Conservation (phyloP, 1,284 basidiomycete genomes). For the Cutaneotrichosporon sp. region DNA sequence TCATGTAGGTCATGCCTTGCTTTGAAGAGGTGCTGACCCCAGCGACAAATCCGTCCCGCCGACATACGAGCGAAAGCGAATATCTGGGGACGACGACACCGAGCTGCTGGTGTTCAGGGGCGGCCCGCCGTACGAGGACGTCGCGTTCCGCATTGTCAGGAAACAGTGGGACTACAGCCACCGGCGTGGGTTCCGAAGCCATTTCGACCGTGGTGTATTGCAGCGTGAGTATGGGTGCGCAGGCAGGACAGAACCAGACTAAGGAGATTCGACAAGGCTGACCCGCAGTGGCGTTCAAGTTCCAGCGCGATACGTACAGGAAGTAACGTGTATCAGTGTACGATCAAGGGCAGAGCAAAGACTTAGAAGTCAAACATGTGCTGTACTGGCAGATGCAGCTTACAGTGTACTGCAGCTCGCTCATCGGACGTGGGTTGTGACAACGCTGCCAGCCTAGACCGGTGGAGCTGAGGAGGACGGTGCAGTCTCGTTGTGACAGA, state of each 20-base stretch:
- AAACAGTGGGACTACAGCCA: conserved; percentile 98
- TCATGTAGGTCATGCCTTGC: conserved; percentile 35
- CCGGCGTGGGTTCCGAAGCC: conserved; percentile 53
- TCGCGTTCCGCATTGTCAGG: conserved; percentile 96
- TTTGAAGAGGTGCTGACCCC: background rate
- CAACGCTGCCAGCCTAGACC: too few species aligned
- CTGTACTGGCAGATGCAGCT: background rate
- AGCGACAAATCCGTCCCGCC: conserved; percentile 90
- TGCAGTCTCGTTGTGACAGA: too few species aligned
- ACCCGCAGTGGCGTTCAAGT: conserved; percentile 47
- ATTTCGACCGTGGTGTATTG: conserved; percentile 57
- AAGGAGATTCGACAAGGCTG: conserved; percentile 1
- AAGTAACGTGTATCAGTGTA: too few species aligned
- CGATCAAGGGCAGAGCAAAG: background rate
- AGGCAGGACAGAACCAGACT: too few species aligned
- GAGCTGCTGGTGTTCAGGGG: conserved; percentile 89
- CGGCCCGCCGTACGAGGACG: conserved; percentile 97
- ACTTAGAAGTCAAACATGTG: background rate
- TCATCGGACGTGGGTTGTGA: too few species aligned
- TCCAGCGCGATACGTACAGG: conserved; percentile 42
- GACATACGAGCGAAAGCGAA: conserved; percentile 87
- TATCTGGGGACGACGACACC: conserved; percentile 89
- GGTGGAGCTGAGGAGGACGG: too few species aligned
- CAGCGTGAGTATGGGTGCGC: conserved; percentile 48
- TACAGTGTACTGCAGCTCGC: too few species aligned